These are phyloP conservation scores for Aspergillus kassunensis DNA, from an alignment of 495 filamentous ascomycete species.

Conservation along the genomic window DNA sequence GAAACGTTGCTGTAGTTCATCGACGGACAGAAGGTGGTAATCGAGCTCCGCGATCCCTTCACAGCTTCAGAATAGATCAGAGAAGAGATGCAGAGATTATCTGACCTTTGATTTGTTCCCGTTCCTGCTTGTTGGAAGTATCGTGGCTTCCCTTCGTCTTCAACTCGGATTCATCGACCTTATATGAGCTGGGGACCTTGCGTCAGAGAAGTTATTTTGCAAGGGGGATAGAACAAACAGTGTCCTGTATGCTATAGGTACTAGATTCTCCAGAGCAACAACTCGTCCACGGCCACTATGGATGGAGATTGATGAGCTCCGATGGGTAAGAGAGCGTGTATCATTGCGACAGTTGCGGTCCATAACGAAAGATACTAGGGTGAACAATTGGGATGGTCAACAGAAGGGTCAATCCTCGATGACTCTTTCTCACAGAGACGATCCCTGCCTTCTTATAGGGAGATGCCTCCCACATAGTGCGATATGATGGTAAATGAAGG, in stretches of 20 bases:
- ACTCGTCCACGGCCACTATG: constrained; percentile 5
- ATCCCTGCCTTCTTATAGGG: neutral
- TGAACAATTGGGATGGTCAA: neutral
- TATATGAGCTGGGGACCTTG: neutral
- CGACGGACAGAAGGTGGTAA: neutral
- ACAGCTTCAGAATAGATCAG: neutral
- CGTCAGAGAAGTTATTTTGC: neutral
- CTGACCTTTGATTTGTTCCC: neutral
- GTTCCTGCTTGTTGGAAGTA: neutral
- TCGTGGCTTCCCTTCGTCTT: neutral
- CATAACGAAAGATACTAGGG: neutral
- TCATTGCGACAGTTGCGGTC: neutral
- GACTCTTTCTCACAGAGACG: neutral
- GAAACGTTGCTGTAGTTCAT: neutral
- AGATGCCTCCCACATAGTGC: neutral
- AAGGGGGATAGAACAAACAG: neutral
- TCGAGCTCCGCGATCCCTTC: constrained; percentile 4
- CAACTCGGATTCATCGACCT: neutral
- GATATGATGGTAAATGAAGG: neutral
- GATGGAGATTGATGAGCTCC: neutral
- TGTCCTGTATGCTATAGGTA: constrained; percentile 3
- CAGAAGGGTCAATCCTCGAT: neutral
- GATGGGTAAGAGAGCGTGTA: neutral
- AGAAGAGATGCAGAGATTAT: neutral
- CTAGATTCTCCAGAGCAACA: neutral